phyloP scores from a whole-genome alignment of 2,329 filamentous ascomycete genomes.

The Sarocladium oryzae region DNA sequence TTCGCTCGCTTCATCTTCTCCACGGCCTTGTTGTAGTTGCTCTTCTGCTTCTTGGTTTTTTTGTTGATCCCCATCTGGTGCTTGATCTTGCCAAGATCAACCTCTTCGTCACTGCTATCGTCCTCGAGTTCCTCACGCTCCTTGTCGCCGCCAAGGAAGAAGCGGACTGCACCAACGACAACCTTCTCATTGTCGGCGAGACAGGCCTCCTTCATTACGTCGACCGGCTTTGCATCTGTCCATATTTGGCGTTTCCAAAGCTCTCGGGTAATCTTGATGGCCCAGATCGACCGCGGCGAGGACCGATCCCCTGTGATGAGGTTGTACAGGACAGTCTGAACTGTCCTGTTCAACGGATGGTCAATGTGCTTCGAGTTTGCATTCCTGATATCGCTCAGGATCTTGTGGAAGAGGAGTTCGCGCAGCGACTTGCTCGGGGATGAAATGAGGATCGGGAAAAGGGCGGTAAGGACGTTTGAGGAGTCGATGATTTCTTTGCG shows the following conservation, averaged over 20 bases:
- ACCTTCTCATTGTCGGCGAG: slow-evolving; percentile 92
- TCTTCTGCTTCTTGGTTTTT: slow-evolving; percentile 84
- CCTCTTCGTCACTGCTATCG: slow-evolving; percentile 73
- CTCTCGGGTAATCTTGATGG: slow-evolving; percentile 89
- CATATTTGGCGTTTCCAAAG: slow-evolving; percentile 96
- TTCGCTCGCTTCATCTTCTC: slow-evolving; percentile 77
- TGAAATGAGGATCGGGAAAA: slow-evolving; percentile 92
- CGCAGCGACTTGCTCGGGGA: slow-evolving; percentile 88
- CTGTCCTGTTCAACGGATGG: slow-evolving; percentile 85
- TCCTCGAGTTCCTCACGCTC: slow-evolving; percentile 91
- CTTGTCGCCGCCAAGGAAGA: slow-evolving; percentile 94
- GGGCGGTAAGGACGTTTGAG: slow-evolving; percentile 70
- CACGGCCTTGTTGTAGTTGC: slow-evolving; percentile 71
- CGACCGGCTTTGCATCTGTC: slow-evolving; percentile 91
- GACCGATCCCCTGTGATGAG: slow-evolving; percentile 78
- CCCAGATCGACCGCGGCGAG: slow-evolving; percentile 86
- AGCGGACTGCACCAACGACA: slow-evolving; percentile 76
- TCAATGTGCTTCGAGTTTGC: slow-evolving; percentile 84
- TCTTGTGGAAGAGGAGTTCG: slow-evolving; percentile 77
- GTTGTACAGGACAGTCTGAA: slow-evolving; percentile 91
- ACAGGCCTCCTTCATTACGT: slow-evolving; percentile 93
- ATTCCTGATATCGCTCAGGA: slow-evolving; percentile 81
- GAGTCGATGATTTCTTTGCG: slow-evolving; percentile 93
- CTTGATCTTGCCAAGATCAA: slow-evolving; percentile 73
- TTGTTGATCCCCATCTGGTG: slow-evolving; percentile 92